These are phyloP conservation scores for Calvatia gigantea DNA, from an alignment of 768 basidiomycete genomes.

Conservation along the genomic window DNA sequence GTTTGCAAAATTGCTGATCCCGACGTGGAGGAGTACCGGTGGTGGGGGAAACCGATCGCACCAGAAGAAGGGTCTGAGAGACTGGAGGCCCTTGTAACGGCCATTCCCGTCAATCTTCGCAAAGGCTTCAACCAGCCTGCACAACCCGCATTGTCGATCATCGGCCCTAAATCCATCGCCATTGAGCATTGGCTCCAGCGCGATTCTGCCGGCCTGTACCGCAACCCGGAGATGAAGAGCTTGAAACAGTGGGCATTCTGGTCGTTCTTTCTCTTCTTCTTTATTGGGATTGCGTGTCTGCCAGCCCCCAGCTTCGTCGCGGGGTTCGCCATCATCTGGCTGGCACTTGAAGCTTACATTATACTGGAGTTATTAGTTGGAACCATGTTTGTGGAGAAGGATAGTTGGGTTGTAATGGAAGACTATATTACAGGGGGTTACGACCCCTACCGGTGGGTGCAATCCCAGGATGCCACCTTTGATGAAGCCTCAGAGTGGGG, in stretches of 20 bases:
- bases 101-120: conserved; percentile 5
- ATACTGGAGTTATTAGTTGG: conserved; percentile 2
- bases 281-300: background rate
- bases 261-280: background rate
- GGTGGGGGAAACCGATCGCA: conserved; percentile 12
- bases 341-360: background rate
- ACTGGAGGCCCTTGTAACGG: conserved; percentile 8
- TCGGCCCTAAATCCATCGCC: conserved; percentile 8
- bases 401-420: conserved; percentile 12
- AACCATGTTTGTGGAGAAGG: conserved; percentile 12
- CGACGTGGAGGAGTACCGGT: conserved; percentile 4
- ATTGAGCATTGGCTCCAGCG: conserved; percentile 12
- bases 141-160: conserved; percentile 11
- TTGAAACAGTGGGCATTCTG: background rate
- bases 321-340: background rate
- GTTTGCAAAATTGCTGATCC: conserved; percentile 16
- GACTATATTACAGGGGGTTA: conserved; percentile 5
- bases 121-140: background rate
- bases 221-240: background rate
- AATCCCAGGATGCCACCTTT: conserved; percentile 12
- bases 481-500: conserved; percentile 12
- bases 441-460: background rate
- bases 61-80: conserved; percentile 10
- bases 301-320: background rate
- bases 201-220: conserved; percentile 1